phyloP scores from a whole-genome alignment of 305 asterid species.

The Salvia sclarea region DNA sequence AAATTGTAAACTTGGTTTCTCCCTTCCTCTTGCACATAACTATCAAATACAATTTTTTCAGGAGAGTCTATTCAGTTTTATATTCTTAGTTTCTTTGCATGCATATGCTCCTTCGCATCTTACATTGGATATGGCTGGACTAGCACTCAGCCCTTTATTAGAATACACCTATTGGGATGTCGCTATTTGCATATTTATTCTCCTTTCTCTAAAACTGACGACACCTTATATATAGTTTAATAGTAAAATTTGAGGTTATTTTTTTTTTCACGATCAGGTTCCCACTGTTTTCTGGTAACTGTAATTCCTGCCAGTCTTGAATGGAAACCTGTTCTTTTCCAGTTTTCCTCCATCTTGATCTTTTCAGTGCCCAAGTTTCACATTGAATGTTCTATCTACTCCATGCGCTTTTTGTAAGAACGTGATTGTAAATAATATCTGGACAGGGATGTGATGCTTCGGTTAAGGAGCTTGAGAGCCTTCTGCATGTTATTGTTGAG shows the following conservation, averaged over 20 bases:
- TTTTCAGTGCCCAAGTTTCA: background rate
- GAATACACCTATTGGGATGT: conserved; percentile 1
- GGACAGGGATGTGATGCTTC: conserved; percentile 89
- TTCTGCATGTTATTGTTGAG: conserved; percentile 65
- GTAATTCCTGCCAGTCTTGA: background rate
- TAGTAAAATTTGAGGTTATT: background rate
- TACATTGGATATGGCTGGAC: background rate
- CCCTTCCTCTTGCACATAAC: background rate
- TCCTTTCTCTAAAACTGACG: background rate
- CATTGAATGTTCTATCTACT: conserved; percentile 3
- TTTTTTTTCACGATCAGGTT: background rate
- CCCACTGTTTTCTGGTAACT: background rate
- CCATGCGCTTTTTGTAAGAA: conserved; percentile 30
- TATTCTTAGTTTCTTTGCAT: background rate
- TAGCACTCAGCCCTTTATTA: background rate
- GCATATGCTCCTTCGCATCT: background rate
- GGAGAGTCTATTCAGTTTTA: background rate
- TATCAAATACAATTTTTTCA: background rate
- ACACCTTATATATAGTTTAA: background rate
- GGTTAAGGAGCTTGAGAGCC: conserved; percentile 70
- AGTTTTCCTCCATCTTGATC: background rate
- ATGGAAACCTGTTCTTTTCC: background rate
- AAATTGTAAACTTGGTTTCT: background rate
- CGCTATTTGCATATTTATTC: background rate
- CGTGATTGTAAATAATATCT: conserved; percentile 46